A percentile compares a stretch with the other conserved stretches of the same genome.
Evolutionary conservation across 768 basidiomycete species (phyloP).

Genomic region (Rhodotorula babjevae): DNA sequence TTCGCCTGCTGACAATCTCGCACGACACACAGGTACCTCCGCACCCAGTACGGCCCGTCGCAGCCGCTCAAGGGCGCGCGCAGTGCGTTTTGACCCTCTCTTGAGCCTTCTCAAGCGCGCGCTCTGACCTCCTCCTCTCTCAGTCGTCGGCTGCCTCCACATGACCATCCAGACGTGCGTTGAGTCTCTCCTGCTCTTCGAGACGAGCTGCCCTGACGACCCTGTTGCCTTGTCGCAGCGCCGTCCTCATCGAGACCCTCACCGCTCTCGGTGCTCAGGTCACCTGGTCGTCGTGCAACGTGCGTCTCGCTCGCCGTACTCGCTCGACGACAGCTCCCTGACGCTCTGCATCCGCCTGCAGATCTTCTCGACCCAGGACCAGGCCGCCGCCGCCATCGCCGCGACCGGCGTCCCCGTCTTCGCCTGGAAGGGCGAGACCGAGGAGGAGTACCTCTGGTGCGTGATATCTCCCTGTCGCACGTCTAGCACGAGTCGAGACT

Average conservation of each 20-base stretch:
- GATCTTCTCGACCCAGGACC: constrained; percentile 99
- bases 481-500: too few species aligned
- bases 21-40: constrained; percentile 28
- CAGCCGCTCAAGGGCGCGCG: constrained; percentile 91
- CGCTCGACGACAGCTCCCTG: constrained; percentile 11
- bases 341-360: constrained; percentile 50
- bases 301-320: not conserved
- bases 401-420: constrained; percentile 97
- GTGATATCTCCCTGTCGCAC: constrained; percentile 41
- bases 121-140: not conserved
- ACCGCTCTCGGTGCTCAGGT: constrained; percentile 93
- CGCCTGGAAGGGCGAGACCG: constrained; percentile 99
- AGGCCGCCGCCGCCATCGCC: constrained; percentile 87
- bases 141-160: constrained; percentile 72
- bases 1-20: not conserved
- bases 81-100: constrained; percentile 44
- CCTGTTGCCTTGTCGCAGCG: not conserved
- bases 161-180: constrained; percentile 77
- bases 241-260: constrained; percentile 84
- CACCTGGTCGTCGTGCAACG: constrained; percentile 67
- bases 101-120: too few species aligned
- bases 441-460: constrained; percentile 97
- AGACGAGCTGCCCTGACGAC: not conserved
- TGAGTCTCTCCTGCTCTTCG: fast-evolving
- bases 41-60: constrained; percentile 61